These are phyloP conservation scores for Auriscalpium orientale DNA, from an alignment of 768 basidiomycete genomes.

Conservation along the genomic window DNA sequence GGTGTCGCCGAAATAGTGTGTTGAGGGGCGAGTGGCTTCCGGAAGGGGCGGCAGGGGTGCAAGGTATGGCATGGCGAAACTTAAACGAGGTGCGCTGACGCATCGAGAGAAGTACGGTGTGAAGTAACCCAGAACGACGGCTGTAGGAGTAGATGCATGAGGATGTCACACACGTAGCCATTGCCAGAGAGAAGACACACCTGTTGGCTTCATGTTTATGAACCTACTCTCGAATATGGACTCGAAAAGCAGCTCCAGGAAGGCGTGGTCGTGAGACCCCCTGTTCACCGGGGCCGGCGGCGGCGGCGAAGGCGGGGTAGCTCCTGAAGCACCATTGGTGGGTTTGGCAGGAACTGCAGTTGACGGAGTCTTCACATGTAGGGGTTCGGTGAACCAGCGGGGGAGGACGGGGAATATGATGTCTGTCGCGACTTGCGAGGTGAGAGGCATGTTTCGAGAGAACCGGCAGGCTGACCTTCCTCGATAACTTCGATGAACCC, in stretches of 20 bases:
- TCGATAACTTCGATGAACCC: conserved; percentile 68
- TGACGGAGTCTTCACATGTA: conserved; percentile 32
- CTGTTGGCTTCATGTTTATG: conserved; percentile 17
- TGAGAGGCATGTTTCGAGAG: neutral
- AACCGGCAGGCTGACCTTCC: conserved; percentile 42
- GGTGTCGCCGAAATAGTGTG: conserved; percentile 3
- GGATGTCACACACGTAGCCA: neutral
- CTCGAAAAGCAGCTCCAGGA: conserved; percentile 15
- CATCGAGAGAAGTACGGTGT: conserved; percentile 17
- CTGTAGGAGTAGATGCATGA: conserved; percentile 4
- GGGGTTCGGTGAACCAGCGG: conserved; percentile 68
- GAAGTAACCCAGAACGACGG: conserved; percentile 14
- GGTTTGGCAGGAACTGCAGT: neutral
- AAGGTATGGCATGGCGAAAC: conserved; percentile 13
- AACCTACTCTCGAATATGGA: conserved; percentile 17
- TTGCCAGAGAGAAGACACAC: conserved; percentile 3
- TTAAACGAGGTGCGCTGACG: conserved; percentile 12
- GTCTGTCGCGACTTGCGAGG: conserved; percentile 33
- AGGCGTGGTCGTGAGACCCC: conserved; percentile 10
- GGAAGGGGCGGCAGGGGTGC: conserved; percentile 14
- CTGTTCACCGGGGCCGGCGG: conserved; percentile 4
- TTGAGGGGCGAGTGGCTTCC: conserved; percentile 5
- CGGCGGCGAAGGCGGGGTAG: neutral
- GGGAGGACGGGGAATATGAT: conserved; percentile 70
- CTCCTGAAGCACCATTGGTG: neutral